Base-by-base conservation (phyloP, 176 grass and related monocot genomes). In the Aegilops umbellulata region DNA sequence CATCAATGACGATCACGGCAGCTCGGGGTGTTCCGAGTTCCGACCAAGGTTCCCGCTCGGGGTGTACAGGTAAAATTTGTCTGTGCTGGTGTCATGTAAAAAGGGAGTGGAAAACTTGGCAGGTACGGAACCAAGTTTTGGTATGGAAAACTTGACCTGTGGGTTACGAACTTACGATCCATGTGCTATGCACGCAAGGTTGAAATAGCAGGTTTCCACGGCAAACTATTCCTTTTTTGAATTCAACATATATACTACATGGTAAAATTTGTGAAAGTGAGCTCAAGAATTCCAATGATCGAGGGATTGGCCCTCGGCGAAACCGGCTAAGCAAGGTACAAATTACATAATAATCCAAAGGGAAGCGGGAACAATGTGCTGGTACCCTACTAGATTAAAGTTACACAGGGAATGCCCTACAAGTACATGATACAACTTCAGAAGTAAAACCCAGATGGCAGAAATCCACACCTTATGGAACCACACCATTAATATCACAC, bases 341-440 rank as follows among this genome's bases (percentile, higher is more conserved):
- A 77, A n/a, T 36, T 77, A 30, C 26, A 68, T 15, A 15, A 53
- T 19, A 79, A 35, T 34, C 22, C 9, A 60, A 60, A 58, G 15
- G 42, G 64, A 30, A 51, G 31, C 2, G 29, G 12, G 49, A 75
- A 35, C 34, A 27, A 6, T 4, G 3, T 47, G 25, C 12, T 67
- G 10, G 53, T 22, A 57, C 53, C 53, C 6, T 57, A 20, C 5
- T 55, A 22, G 2, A 51, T 51, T 53, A 0, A 57, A 57, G 19
- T 57, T 80, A 24, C n/a, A 31, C 47, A 10, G 73, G 8, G 32
- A 25, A 34, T 53, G n/a, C 35, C 46, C 75, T 69, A 80, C 7
- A 41, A 66, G 83, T 67, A 83, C 58, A 80, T 17, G 46, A 74
- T 75, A 67, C 42, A 79, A 72, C 73, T 19, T 19, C 1, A 57